Evolutionary conservation across 108 stramenopile genomes (phyloP).

Genomic region (Pseudonitzschia pungens): DNA sequence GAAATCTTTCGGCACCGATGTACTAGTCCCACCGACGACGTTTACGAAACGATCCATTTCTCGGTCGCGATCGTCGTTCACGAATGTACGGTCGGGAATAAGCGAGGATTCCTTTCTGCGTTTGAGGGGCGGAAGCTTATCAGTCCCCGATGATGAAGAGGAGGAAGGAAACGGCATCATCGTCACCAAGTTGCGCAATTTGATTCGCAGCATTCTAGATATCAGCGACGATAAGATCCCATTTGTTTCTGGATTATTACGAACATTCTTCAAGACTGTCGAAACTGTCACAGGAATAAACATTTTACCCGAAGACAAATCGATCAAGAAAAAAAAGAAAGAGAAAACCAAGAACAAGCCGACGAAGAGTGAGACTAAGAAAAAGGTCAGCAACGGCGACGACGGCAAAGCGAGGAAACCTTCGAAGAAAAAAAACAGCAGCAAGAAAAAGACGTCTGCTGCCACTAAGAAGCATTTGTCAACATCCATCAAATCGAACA

Average conservation of each 20-base stretch:
- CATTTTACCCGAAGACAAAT: constrained; percentile 30
- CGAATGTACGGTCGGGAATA: not conserved
- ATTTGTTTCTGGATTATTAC: constrained; percentile 17
- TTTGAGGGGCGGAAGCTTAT: constrained; percentile 31
- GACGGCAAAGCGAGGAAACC: constrained; percentile 1
- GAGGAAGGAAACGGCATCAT: constrained; percentile 14
- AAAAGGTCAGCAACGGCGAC: constrained; percentile 12
- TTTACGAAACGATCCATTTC: not conserved
- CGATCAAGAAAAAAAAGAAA: constrained; percentile 41
- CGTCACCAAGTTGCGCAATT: constrained; percentile 35
- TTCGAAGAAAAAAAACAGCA: constrained; percentile 26
- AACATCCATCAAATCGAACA: constrained; percentile 56
- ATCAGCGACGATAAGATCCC: constrained; percentile 42
- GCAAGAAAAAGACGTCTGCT: constrained; percentile 36
- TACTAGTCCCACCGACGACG: not conserved
- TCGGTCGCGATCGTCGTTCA: not conserved
- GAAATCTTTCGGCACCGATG: not conserved
- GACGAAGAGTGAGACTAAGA: constrained; percentile 22
- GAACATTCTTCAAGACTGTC: constrained; percentile 21
- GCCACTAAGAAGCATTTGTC: constrained; percentile 63
- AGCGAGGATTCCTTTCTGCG: not conserved
- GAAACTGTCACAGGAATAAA: constrained; percentile 36
- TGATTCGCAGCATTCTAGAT: constrained; percentile 38
- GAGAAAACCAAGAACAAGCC: constrained; percentile 20
- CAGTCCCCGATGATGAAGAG: constrained; percentile 23